Evolutionary conservation across 2,329 filamentous ascomycete genomes (phyloP), one percentile per base, ranked within the genome.

Genomic region (Neonectria hederae): DNA sequence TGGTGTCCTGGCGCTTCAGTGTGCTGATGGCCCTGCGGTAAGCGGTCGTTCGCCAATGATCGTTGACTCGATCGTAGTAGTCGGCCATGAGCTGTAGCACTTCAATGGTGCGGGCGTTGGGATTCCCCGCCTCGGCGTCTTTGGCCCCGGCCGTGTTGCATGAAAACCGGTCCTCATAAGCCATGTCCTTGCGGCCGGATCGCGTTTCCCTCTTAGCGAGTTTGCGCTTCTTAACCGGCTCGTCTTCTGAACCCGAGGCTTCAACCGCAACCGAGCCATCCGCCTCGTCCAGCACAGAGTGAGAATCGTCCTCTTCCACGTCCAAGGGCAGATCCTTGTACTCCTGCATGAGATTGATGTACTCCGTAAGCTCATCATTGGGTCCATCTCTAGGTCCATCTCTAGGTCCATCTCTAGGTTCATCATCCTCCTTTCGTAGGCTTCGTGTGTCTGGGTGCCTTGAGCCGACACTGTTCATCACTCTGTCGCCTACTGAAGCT

Each of bases 1-100:
- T 90, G 52, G 69, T 72, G 0, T 81, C 75, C 65, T 94, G 90
- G 52, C 87, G 89, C 48, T 88, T 88, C 13, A 98, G 83, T 3
- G 88, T 91, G n/a, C 83, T 82, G 55, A 97, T 91, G 13, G 87
- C 93, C 75, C 90, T 92, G 35, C 92, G 89, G 76, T 97, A 97
- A 5, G 91, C 90, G 1, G 86, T 81, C 0, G 85, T 85, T 3
- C 93, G 88, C 92, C 92, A 97, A 38, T 88, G 85, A 72, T 97
- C 94, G 42, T 89, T 85, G n/a, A 87, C 87, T 7, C 89, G 84
- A 5, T 86, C 86, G 76, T 97, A 97, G 76, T 95, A 91, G 57
- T 90, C 86, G 45, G 87, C 85, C 92, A 97, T 94, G 69, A 91
- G 84, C 71, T 93, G 87, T 5, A 97, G 82, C 2, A 96, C 82